A percentile compares a stretch with the other conserved stretches of the same genome.
phyloP scores from a whole-genome alignment of 495 filamentous ascomycete species.

The Margaritispora aquatica region DNA sequence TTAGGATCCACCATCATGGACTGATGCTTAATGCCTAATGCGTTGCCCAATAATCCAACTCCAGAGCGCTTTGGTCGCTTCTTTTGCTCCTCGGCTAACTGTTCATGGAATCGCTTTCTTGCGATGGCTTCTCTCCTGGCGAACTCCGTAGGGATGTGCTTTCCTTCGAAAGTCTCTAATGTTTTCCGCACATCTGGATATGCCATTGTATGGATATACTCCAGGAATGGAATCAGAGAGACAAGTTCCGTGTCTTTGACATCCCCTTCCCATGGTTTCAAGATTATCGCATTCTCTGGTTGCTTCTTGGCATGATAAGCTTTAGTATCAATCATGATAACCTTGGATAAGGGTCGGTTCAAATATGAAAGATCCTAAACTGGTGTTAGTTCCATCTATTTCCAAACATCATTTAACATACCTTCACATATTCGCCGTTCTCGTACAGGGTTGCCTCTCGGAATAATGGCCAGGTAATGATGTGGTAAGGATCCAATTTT shows the following conservation, averaged over 20 bases:
- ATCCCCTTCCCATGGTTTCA: conserved; percentile 84
- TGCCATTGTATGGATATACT: conserved; percentile 93
- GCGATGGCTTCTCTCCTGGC: conserved; percentile 79
- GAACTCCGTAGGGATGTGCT: conserved; percentile 81
- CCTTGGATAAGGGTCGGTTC: conserved; percentile 90
- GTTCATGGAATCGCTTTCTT: conserved; percentile 70
- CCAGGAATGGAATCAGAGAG: conserved; percentile 85
- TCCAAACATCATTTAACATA: conserved; percentile 44
- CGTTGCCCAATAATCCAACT: conserved; percentile 55
- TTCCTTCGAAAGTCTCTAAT: conserved; percentile 81
- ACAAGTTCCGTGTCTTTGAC: conserved; percentile 78
- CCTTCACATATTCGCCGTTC: conserved; percentile 94
- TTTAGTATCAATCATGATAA: conserved; percentile 86
- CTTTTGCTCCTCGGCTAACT: conserved; percentile 62
- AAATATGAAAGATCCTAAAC: conserved; percentile 86
- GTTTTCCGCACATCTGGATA: conserved; percentile 77
- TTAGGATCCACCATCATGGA: conserved; percentile 40
- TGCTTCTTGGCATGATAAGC: conserved; percentile 73
- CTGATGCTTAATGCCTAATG: conserved; percentile 69
- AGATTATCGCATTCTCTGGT: conserved; percentile 88
- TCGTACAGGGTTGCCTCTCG: conserved; percentile 92
- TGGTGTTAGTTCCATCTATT: background rate
- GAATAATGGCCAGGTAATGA: conserved; percentile 93
- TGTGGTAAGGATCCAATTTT: conserved; percentile 92
- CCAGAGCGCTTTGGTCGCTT: conserved; percentile 45